Percentiles rank a stretch among this genome's conserved stretches.
phyloP scores from a whole-genome alignment of 768 basidiomycete genomes.

The Lentinula sp. region DNA sequence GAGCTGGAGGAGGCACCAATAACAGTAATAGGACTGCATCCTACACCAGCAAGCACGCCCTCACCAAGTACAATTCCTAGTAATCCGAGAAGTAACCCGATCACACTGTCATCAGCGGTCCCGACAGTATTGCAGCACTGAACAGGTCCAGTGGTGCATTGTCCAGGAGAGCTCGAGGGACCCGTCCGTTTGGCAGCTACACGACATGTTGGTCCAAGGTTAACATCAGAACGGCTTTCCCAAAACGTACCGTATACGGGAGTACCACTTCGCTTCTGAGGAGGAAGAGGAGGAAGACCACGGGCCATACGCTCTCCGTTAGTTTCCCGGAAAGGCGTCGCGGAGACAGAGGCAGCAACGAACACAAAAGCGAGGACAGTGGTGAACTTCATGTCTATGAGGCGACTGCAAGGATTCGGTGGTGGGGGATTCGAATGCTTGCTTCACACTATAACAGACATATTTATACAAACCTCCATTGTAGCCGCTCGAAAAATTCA shows the following conservation, averaged over 20 bases:
- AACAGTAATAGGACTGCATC: conserved; percentile 26
- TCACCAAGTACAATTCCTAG: conserved; percentile 22
- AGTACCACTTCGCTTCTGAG: conserved; percentile 29
- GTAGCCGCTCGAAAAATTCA: not conserved
- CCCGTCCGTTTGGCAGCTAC: conserved; percentile 27
- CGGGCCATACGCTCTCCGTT: conserved; percentile 51
- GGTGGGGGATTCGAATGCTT: not conserved
- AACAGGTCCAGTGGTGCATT: conserved; percentile 36
- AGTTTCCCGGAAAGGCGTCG: conserved; percentile 26
- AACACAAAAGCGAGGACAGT: conserved; percentile 30
- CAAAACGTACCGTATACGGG: conserved; percentile 22
- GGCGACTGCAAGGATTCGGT: conserved; percentile 4
- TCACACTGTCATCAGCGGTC: conserved; percentile 9
- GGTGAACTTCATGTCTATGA: conserved; percentile 31
- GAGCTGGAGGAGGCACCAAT: conserved; percentile 24
- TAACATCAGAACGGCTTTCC: not conserved
- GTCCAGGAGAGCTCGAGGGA: conserved; percentile 28
- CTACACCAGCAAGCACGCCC: conserved; percentile 24
- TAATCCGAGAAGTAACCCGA: conserved; percentile 18
- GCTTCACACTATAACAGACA: not conserved
- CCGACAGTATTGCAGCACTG: conserved; percentile 37
- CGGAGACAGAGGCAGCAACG: conserved; percentile 29
- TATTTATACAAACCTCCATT: not conserved
- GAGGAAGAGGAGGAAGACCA: conserved; percentile 43
- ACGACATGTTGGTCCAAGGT: not conserved